Evolutionary conservation across 2,329 filamentous ascomycete genomes (phyloP).

Genomic region (Colletotrichum noveboracense): DNA sequence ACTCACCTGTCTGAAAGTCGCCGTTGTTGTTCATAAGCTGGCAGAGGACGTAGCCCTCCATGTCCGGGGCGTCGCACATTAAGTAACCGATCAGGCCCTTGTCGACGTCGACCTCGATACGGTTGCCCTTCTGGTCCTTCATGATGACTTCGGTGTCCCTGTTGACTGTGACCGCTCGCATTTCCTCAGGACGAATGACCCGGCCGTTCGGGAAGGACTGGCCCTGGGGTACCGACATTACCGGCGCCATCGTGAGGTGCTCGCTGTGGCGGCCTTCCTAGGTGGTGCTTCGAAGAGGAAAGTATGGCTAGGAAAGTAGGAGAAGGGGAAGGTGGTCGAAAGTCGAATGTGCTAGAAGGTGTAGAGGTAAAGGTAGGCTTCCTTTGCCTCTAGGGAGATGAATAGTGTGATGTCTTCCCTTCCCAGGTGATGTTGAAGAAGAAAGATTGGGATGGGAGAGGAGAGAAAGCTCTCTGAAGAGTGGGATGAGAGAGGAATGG

Average conservation of each 20-base stretch:
- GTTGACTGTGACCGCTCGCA: background rate
- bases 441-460: background rate
- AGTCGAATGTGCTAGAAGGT: too few relatives aligned
- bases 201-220: background rate
- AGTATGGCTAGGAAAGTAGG: too few relatives aligned
- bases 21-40: background rate
- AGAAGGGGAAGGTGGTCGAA: too few relatives aligned
- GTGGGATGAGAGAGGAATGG: background rate
- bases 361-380: too few relatives aligned
- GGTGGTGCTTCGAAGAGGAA: too few relatives aligned
- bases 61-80: background rate
- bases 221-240: too few relatives aligned
- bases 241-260: too few relatives aligned
- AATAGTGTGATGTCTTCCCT: background rate
- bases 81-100: background rate
- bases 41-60: background rate
- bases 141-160: background rate
- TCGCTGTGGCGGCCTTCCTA: too few relatives aligned
- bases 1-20: background rate
- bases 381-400: too few relatives aligned
- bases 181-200: background rate
- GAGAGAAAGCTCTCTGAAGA: too few relatives aligned
- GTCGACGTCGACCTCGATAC: background rate
- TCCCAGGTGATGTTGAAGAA: background rate
- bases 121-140: background rate